These are phyloP conservation scores for Gossypium gossypioides DNA, from an alignment of 441 rosid genomes.

Conservation along the genomic window DNA sequence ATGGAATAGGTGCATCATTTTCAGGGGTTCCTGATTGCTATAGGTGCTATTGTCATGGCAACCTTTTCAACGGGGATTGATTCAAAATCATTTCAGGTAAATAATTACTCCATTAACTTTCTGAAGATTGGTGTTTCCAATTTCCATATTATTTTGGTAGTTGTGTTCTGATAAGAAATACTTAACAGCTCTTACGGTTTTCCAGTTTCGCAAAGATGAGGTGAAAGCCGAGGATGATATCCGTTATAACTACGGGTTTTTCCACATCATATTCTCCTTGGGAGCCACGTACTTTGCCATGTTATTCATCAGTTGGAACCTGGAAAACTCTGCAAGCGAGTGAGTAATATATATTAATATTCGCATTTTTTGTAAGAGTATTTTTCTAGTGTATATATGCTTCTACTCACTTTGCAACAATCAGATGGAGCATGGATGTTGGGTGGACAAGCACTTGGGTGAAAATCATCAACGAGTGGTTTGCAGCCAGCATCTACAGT, in stretches of 20 bases:
- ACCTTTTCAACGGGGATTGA: constrained; percentile 91
- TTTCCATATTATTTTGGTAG: not conserved
- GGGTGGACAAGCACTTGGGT: constrained; percentile 96
- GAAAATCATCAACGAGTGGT: constrained; percentile 80
- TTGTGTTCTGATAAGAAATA: not conserved
- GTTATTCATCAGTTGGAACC: constrained; percentile 87
- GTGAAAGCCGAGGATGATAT: constrained; percentile 46
- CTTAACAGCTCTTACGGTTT: not conserved
- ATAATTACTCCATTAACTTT: constrained; percentile 4
- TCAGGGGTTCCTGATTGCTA: constrained; percentile 75
- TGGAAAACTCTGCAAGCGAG: constrained; percentile 43
- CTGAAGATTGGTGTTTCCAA: not conserved
- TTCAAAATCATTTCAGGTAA: constrained; percentile 74
- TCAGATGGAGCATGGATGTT: constrained; percentile 84
- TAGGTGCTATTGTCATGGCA: constrained; percentile 75
- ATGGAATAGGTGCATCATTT: not conserved
- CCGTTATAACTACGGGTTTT: constrained; percentile 68
- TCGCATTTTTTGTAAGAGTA: not conserved
- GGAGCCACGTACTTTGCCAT: constrained; percentile 92
- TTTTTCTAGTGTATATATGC: not conserved
- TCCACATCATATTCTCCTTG: constrained; percentile 69
- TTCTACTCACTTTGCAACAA: not conserved
- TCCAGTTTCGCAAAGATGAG: constrained; percentile 55
- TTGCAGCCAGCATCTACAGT: constrained; percentile 72
- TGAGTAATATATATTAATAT: constrained; percentile 20